Conservation (phyloP, 805 yeast genomes). For the Torulaspora quercuum region DNA sequence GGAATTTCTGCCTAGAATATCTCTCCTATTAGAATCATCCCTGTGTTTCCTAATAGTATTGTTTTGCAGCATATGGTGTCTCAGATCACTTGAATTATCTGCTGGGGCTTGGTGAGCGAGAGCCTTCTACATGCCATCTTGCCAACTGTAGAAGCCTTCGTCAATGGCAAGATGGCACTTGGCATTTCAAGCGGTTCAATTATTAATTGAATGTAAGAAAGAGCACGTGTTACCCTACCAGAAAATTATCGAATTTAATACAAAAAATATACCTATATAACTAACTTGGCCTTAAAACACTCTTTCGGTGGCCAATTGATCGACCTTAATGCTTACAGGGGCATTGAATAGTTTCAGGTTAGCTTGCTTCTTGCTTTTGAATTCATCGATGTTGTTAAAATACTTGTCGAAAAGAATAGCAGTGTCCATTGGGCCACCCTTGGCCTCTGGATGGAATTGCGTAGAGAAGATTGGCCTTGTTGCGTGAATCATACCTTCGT, state of each 20-base stretch:
- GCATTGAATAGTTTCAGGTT: conserved; percentile 27
- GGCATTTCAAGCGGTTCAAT: too few species aligned
- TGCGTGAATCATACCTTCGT: conserved; percentile 95
- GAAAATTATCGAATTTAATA: too few species aligned
- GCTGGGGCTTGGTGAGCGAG: too few species aligned
- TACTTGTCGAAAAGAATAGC: conserved; percentile 87
- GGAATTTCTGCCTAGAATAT: conserved; percentile 60
- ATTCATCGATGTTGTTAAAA: conserved; percentile 62
- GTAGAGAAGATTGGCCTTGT: conserved; percentile 89
- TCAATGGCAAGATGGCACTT: too few species aligned
- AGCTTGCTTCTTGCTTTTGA: conserved; percentile 44
- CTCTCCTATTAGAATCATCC: conserved; percentile 40
- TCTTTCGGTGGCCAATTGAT: conserved; percentile 34
- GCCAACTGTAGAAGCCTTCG: too few species aligned
- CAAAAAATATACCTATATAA: conserved; percentile 1
- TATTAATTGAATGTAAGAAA: too few species aligned
- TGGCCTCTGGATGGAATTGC: conserved; percentile 99
- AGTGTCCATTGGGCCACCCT: conserved; percentile 97
- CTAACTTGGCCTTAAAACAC: conserved; percentile 19
- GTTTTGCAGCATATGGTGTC: conserved; percentile 17
- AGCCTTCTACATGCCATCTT: too few species aligned
- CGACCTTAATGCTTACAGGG: conserved; percentile 23
- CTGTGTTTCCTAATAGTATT: conserved; percentile 7
- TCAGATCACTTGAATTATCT: too few species aligned
- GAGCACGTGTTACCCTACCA: conserved; percentile 4